phyloP scores from a whole-genome alignment of 2,329 filamentous ascomycete genomes.

The Cladophialophora chaetospira region DNA sequence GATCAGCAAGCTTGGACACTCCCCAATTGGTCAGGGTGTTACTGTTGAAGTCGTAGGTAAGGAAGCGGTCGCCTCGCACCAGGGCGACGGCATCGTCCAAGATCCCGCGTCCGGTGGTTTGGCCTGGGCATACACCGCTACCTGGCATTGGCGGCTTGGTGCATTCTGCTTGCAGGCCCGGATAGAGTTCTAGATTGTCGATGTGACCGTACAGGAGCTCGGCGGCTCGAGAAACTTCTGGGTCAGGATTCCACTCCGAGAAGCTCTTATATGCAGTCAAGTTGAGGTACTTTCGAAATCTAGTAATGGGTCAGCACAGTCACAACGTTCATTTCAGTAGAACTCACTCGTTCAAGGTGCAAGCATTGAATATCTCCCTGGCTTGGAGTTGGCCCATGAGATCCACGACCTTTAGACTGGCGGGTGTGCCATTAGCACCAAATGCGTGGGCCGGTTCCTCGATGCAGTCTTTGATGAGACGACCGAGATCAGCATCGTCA shows the following conservation, averaged over 20 bases:
- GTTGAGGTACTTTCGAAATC: conserved; percentile 39
- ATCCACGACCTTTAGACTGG: conserved; percentile 51
- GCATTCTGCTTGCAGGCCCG: conserved; percentile 54
- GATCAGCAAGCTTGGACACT: conserved; percentile 45
- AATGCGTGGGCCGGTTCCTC: conserved; percentile 55
- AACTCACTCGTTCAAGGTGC: conserved; percentile 53
- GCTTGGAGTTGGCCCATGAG: conserved; percentile 53
- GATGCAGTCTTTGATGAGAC: conserved; percentile 50
- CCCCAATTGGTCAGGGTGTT: conserved; percentile 55
- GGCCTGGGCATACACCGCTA: conserved; percentile 49
- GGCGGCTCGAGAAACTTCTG: conserved; percentile 40
- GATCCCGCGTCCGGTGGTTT: conserved; percentile 51
- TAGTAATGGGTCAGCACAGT: neutral
- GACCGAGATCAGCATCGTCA: conserved; percentile 48
- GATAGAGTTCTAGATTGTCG: conserved; percentile 54
- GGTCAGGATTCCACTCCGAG: conserved; percentile 40
- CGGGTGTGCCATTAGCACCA: conserved; percentile 53
- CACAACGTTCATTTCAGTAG: neutral
- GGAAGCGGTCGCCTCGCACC: conserved; percentile 50
- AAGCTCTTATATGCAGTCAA: conserved; percentile 41
- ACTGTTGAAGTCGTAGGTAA: conserved; percentile 53
- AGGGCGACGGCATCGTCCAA: conserved; percentile 53
- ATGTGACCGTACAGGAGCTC: conserved; percentile 47
- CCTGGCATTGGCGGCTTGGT: conserved; percentile 53
- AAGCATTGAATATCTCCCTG: conserved; percentile 52